Conservation (phyloP, 306 rosid species). For the Benincasa hispida region DNA sequence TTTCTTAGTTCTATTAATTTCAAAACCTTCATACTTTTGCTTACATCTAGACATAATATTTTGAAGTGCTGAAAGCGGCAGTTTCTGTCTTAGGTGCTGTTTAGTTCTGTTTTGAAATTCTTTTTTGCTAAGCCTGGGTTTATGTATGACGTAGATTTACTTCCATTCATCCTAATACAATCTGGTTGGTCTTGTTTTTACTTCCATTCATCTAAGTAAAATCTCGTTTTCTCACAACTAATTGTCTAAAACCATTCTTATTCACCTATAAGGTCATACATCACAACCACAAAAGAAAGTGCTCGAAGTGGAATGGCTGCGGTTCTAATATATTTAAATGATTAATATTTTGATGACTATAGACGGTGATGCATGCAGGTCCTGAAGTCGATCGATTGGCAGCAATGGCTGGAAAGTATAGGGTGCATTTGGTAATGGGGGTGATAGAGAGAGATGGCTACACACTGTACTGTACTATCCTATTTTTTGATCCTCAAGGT, state of each 20-base stretch:
- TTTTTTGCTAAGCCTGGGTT: neutral
- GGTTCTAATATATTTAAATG: neutral
- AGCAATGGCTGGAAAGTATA: slow-evolving; percentile 87
- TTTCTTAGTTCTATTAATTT: neutral
- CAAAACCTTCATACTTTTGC: neutral
- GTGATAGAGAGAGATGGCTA: slow-evolving; percentile 92
- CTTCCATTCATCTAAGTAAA: neutral
- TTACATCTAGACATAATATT: neutral
- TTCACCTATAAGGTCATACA: neutral
- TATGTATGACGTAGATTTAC: neutral
- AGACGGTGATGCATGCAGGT: slow-evolving; percentile 24
- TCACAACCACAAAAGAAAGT: neutral
- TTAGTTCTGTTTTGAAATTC: neutral
- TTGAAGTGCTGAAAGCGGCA: neutral
- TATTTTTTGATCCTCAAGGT: slow-evolving; percentile 87
- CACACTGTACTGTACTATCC: slow-evolving; percentile 73
- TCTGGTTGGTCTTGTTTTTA: neutral
- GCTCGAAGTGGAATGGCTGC: neutral
- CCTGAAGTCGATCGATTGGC: slow-evolving; percentile 90
- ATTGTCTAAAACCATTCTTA: neutral
- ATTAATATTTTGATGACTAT: neutral
- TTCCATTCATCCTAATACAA: neutral
- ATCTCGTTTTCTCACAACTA: neutral
- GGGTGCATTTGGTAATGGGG: slow-evolving; percentile 75
- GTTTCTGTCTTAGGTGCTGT: neutral